Evolutionary conservation across 2,329 filamentous ascomycete species (phyloP), one percentile per base, ranked within the genome.

Genomic region (Ophiostoma populinum): DNA sequence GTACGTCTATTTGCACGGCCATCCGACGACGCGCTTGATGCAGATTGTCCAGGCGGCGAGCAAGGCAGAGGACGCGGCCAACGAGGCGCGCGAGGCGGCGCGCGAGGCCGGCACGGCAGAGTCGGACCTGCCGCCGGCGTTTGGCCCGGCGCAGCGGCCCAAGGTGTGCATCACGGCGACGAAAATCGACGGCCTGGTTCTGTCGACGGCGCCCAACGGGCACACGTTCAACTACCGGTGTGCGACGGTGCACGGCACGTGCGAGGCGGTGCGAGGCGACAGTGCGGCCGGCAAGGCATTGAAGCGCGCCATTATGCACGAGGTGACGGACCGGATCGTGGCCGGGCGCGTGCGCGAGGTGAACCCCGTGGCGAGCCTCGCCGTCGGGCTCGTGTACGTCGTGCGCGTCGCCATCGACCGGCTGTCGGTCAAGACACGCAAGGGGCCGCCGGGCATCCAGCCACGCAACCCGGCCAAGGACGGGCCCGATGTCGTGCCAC

Each of bases 201-300:
- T 43, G 4, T 42, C 42, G 8, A 40, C 38, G 2, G 42, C 42
- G 3, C 42, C 42, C 18, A 43, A 43, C 35, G 42, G 38, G 18
- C 42, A 43, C 36, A 39, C 42, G 5, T 43, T 43, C 38, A 43
- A 43, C 42, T 43, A 43, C 40, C 42, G 42, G 9, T 34, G 36
- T 1, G 42, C 42, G 20, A 43, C 37, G 4, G 22, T 43, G 18
- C 42, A 43, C 34, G 42, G 40, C 30, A 39, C 40, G 8, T 42
- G 42, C 26, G 17, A 16, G 24, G 34, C 38, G 7, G 40, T 43
- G 9, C 29, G 22, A n/a, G n/a, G n/a, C n/a, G n/a, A n/a, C n/a
- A n/a, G n/a, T n/a, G n/a, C n/a, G n/a, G n/a, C n/a, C 18, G 22
- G 13, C 25, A 33, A 37, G 11, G 16, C 16, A 0, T 7, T 31